These are phyloP conservation scores for Fragilaria crotonensis DNA, from an alignment of 108 stramenopile genomes.

Conservation along the genomic window DNA sequence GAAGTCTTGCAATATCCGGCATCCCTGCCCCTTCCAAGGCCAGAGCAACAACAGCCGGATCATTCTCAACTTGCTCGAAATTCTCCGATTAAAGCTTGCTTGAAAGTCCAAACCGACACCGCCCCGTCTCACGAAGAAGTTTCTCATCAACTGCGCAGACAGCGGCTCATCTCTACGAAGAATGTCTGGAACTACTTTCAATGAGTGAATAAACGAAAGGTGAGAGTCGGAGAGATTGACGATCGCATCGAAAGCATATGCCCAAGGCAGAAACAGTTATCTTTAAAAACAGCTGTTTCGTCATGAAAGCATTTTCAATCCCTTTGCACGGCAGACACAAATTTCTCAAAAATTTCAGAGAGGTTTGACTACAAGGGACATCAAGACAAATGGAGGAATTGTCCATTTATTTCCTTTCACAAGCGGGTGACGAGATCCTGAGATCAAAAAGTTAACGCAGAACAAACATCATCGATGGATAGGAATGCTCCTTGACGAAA, in stretches of 20 bases:
- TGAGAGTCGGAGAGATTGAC: neutral
- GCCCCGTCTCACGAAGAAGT: neutral
- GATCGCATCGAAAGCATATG: neutral
- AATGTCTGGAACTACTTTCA: neutral
- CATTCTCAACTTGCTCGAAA: constrained; percentile 23
- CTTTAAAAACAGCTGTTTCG: too few relatives aligned
- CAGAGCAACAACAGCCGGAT: constrained; percentile 16
- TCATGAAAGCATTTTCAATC: too few relatives aligned
- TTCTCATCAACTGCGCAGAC: neutral
- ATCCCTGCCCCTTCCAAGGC: constrained; percentile 19
- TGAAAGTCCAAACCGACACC: too few relatives aligned
- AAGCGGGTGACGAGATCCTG: neutral
- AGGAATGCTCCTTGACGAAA: neutral
- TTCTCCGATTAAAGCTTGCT: constrained; percentile 2
- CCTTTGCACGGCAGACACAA: too few relatives aligned
- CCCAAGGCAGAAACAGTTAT: too few relatives aligned
- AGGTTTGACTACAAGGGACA: too few relatives aligned
- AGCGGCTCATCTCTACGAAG: neutral
- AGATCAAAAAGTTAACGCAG: neutral
- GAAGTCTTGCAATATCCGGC: constrained; percentile 1
- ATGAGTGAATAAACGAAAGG: neutral
- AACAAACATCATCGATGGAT: neutral
- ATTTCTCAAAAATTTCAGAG: too few relatives aligned
- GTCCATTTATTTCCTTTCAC: too few relatives aligned
- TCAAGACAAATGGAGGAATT: too few relatives aligned